A percentile compares a stretch with the other conserved stretches of the same genome.
These are phyloP conservation scores for Mortierella polycephala DNA, from an alignment of 371 early-diverging fungal genomes.

Conservation along the genomic window DNA sequence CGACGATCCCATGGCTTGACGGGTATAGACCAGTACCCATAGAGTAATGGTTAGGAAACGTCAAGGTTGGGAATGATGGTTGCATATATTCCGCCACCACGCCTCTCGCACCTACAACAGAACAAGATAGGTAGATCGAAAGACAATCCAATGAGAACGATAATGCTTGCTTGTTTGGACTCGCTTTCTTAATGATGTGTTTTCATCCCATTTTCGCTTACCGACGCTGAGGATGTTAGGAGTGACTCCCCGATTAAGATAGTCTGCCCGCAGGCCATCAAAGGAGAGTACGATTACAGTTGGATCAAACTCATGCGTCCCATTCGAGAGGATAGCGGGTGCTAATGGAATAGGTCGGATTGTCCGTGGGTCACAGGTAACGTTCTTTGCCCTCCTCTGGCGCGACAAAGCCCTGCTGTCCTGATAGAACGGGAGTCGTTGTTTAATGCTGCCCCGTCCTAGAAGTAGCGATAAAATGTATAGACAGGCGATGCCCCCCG, in stretches of 20 bases:
- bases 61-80: slow-evolving; percentile 84
- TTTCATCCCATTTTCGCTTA: slow-evolving; percentile 1
- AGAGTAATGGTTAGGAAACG: slow-evolving; percentile 96
- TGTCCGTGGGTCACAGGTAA: slow-evolving; percentile 26
- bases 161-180: neutral
- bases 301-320: slow-evolving; percentile 75
- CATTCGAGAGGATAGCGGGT: slow-evolving; percentile 62
- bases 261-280: slow-evolving; percentile 93
- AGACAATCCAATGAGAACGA: slow-evolving; percentile 13
- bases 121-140: neutral
- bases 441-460: neutral
- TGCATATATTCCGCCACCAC: slow-evolving; percentile 72
- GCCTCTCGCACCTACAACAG: slow-evolving; percentile 57
- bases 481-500: slow-evolving; percentile 19
- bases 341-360: slow-evolving; percentile 18
- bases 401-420: slow-evolving; percentile 9
- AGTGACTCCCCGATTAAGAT: slow-evolving; percentile 79
- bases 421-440: neutral
- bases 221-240: slow-evolving; percentile 74
- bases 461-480: slow-evolving; percentile 11
- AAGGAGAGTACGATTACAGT: slow-evolving; percentile 89
- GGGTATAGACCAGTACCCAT: slow-evolving; percentile 93
- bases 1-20: slow-evolving; percentile 92
- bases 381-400: slow-evolving; percentile 6
- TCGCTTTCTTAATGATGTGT: neutral